These are phyloP conservation scores for Poterioochromonas sp. DNA, from an alignment of 352 stramenopile genomes.

Conservation along the genomic window DNA sequence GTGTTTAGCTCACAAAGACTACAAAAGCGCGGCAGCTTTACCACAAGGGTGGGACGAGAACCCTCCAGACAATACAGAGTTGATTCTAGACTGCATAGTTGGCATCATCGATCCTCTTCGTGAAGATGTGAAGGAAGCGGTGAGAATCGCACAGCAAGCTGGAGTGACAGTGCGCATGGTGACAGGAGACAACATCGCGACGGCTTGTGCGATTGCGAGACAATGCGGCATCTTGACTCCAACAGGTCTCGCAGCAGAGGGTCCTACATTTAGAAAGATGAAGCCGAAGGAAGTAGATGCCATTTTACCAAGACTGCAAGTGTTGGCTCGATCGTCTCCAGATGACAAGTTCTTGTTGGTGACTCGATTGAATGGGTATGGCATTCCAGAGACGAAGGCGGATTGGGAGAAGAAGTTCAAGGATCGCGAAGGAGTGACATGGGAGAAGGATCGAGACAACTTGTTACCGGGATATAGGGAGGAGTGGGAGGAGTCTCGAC, in stretches of 20 bases:
- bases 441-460: conserved; percentile 40
- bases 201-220: conserved; percentile 86
- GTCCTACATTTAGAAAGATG: conserved; percentile 75
- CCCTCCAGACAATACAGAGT: conserved; percentile 55
- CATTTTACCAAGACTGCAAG: conserved; percentile 50
- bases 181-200: conserved; percentile 96
- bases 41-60: conserved; percentile 55
- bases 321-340: conserved; percentile 75
- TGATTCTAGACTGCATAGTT: conserved; percentile 75
- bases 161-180: conserved; percentile 98
- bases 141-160: conserved; percentile 82
- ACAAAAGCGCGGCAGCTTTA: conserved; percentile 47
- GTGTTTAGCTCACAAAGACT: conserved; percentile 69
- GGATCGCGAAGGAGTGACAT: conserved; percentile 41
- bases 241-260: conserved; percentile 74
- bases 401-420: conserved; percentile 45
- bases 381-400: conserved; percentile 40
- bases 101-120: conserved; percentile 90
- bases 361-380: conserved; percentile 74
- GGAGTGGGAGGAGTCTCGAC: conserved; percentile 58
- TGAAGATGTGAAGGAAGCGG: conserved; percentile 79
- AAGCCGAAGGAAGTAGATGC: conserved; percentile 36
- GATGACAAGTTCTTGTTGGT: conserved; percentile 94
- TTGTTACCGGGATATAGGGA: conserved; percentile 48
- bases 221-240: conserved; percentile 88